Evolutionary conservation across 345 rosid species (phyloP).

Genomic region (Ricinus communis): DNA sequence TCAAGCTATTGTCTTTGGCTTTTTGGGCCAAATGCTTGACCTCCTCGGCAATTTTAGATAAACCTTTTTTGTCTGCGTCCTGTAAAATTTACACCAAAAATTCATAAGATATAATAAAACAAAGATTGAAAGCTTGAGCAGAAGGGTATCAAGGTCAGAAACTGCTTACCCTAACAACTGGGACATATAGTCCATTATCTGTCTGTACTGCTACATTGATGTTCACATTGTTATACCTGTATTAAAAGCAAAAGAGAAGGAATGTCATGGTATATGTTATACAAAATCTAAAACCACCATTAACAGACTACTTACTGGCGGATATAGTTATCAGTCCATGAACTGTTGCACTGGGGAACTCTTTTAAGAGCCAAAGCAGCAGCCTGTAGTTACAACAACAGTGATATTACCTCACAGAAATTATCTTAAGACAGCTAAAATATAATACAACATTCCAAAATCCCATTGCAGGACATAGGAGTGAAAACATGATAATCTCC

Average conservation of each 20-base stretch:
- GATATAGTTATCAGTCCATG: conserved; percentile 90
- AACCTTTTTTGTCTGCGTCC: conserved; percentile 96
- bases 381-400: conserved; percentile 53
- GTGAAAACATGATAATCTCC: neutral
- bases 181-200: conserved; percentile 90
- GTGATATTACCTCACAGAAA: neutral
- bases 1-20: conserved; percentile 84
- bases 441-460: neutral
- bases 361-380: conserved; percentile 92
- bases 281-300: neutral
- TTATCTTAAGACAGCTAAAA: neutral
- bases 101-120: neutral
- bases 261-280: conserved; percentile 4
- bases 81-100: conserved; percentile 30
- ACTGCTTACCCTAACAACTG: conserved; percentile 78
- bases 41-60: conserved; percentile 74
- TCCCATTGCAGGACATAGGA: neutral
- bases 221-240: conserved; percentile 82
- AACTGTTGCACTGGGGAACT: conserved; percentile 97
- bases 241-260: conserved; percentile 10
- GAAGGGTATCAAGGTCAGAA: neutral
- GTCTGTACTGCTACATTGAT: conserved; percentile 96
- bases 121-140: neutral
- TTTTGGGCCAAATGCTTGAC: conserved; percentile 85
- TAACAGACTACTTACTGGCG: conserved; percentile 71